A percentile compares a stretch with the other conserved stretches of the same genome.
Evolutionary conservation across 2,329 filamentous ascomycete species (phyloP).

Genomic region (Leptographium flavum): DNA sequence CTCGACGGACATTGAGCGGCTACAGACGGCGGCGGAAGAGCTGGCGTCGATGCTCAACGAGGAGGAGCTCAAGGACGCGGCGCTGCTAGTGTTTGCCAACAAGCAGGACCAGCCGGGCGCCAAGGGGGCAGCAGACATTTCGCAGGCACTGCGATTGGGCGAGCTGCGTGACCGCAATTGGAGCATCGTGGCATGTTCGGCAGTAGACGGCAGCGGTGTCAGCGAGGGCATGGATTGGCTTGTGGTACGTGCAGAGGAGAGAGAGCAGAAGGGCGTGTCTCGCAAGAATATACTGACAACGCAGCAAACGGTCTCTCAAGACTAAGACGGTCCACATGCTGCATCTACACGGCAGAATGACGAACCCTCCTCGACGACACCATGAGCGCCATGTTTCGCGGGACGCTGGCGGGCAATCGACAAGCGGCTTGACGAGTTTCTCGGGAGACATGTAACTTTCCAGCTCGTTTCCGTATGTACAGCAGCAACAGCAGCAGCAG

Average conservation of each 20-base stretch:
- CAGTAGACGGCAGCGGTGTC: conserved; percentile 87
- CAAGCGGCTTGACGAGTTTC: not conserved
- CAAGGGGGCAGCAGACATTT: conserved; percentile 92
- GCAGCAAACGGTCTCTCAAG: conserved; percentile 27
- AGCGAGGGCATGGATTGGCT: conserved; percentile 99
- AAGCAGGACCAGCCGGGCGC: conserved; percentile 98
- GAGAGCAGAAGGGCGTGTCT: not conserved
- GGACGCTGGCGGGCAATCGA: too few species aligned
- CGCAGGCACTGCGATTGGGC: conserved; percentile 76
- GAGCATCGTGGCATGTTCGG: conserved; percentile 97
- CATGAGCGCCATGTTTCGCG: too few species aligned
- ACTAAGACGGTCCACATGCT: conserved; percentile 14
- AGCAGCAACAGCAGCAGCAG: not conserved
- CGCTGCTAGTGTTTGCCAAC: conserved; percentile 90
- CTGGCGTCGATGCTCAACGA: conserved; percentile 91
- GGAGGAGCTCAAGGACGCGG: conserved; percentile 86
- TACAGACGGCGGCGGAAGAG: conserved; percentile 87
- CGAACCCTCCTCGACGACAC: not conserved
- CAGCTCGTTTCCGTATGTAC: not conserved
- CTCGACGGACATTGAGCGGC: conserved; percentile 88
- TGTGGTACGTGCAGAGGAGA: conserved; percentile 44
- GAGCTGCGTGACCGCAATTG: conserved; percentile 94
- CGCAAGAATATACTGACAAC: not conserved
- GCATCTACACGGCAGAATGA: not conserved
- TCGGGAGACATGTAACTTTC: not conserved